Percentiles rank a stretch among this genome's conserved stretches.
These are phyloP conservation scores for Nannizzia gypsea DNA, from an alignment of 2,329 filamentous ascomycete species.

Conservation along the genomic window DNA sequence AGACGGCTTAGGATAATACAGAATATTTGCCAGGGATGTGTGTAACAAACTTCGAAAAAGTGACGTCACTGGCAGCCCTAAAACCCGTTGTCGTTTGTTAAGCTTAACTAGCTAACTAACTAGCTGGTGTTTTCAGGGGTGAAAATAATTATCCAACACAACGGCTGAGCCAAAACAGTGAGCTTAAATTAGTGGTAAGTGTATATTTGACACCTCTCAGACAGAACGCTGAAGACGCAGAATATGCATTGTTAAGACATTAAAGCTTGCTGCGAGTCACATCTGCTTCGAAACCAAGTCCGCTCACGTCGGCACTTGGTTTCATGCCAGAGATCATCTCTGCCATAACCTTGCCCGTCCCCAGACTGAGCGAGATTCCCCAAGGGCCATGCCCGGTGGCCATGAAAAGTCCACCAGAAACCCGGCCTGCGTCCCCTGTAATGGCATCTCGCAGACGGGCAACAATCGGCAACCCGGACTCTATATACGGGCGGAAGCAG, in stretches of 20 bases:
- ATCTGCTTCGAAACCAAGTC: constrained; percentile 30
- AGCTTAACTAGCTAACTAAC: too few relatives aligned
- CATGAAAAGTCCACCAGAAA: constrained; percentile 53
- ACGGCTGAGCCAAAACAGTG: too few relatives aligned
- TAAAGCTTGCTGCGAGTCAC: neutral
- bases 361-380: constrained; percentile 55
- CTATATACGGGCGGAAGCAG: constrained; percentile 62
- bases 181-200: too few relatives aligned
- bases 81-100: too few relatives aligned
- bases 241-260: neutral
- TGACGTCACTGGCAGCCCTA: too few relatives aligned
- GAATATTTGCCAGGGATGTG: too few relatives aligned
- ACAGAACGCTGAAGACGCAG: neutral
- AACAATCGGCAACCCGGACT: constrained; percentile 53
- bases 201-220: neutral
- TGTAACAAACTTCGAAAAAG: too few relatives aligned
- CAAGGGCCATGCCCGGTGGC: constrained; percentile 65
- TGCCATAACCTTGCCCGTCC: constrained; percentile 58
- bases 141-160: too few relatives aligned
- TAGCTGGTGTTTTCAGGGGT: too few relatives aligned
- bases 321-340: constrained; percentile 54
- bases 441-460: constrained; percentile 44
- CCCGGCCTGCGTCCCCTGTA: constrained; percentile 41
- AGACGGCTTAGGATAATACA: too few relatives aligned
- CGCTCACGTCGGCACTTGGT: constrained; percentile 48